phyloP scores from a whole-genome alignment of 768 basidiomycete species.

The Fomitopsis pulvina region DNA sequence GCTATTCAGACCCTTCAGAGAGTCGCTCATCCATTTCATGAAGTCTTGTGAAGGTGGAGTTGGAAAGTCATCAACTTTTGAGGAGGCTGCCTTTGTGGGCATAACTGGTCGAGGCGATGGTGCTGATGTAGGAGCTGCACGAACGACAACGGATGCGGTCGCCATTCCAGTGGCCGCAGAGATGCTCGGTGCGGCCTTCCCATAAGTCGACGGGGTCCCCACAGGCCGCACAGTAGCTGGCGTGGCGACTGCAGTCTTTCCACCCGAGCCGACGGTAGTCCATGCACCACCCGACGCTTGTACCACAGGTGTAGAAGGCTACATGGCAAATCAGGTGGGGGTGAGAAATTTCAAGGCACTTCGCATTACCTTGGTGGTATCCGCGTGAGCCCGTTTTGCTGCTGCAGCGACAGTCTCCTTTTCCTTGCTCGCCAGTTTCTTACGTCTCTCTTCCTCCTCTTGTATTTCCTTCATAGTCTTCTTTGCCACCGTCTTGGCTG shows the following conservation, averaged over 20 bases:
- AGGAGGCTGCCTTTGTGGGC: slow-evolving; percentile 17
- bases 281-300: slow-evolving; percentile 50
- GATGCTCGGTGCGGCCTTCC: slow-evolving; percentile 21
- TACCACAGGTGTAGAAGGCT: slow-evolving; percentile 17
- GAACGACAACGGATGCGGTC: slow-evolving; percentile 20
- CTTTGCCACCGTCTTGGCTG: slow-evolving; percentile 52
- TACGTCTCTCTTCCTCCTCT: slow-evolving; percentile 90
- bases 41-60: slow-evolving; percentile 82
- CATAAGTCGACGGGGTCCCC: slow-evolving; percentile 28
- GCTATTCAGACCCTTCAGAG: slow-evolving; percentile 71
- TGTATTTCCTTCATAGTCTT: slow-evolving; percentile 99
- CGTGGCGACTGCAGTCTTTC: slow-evolving; percentile 42
- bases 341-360: slow-evolving; percentile 4
- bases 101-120: slow-evolving; percentile 30
- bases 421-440: slow-evolving; percentile 59
- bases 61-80: slow-evolving; percentile 56
- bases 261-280: slow-evolving; percentile 81
- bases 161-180: slow-evolving; percentile 22
- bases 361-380: slow-evolving; percentile 70
- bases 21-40: slow-evolving; percentile 83
- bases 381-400: slow-evolving; percentile 70
- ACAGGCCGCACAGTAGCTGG: slow-evolving; percentile 19
- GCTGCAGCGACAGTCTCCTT: slow-evolving; percentile 45
- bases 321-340: background rate
- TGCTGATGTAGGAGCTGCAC: slow-evolving; percentile 28